Conservation (phyloP, 2,329 filamentous ascomycete genomes). For the Orbilia brochopaga region DNA sequence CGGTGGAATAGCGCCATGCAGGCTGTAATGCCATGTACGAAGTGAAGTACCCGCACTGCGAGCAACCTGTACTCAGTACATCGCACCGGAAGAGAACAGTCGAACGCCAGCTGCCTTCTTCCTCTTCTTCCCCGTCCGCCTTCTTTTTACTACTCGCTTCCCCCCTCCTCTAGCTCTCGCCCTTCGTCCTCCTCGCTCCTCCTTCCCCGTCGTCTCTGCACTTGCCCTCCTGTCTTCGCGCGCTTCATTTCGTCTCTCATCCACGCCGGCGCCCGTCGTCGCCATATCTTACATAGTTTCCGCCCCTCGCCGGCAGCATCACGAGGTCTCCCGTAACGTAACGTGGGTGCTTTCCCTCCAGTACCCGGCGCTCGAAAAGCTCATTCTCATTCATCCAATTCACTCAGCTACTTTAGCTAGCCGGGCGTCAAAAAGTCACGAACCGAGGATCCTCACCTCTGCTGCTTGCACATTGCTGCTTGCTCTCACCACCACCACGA, state of each 20-base stretch:
- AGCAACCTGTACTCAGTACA: neutral
- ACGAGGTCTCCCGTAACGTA: neutral
- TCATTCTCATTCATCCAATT: neutral
- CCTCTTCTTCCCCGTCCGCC: neutral
- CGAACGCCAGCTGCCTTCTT: conserved; percentile 2
- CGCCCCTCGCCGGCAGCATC: conserved; percentile 12
- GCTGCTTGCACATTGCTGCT: too few species aligned
- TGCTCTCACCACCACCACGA: neutral
- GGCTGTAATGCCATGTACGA: conserved; percentile 18
- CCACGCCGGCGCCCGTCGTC: conserved; percentile 16
- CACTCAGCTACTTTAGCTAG: conserved; percentile 11
- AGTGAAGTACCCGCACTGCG: conserved; percentile 20
- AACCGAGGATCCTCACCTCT: conserved; percentile 6
- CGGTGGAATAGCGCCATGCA: conserved; percentile 10
- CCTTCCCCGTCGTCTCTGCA: conserved; percentile 7
- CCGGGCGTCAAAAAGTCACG: conserved; percentile 33
- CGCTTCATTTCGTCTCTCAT: conserved; percentile 17
- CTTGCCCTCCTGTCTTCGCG: conserved; percentile 16
- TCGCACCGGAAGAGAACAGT: neutral
- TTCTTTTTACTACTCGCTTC: conserved; percentile 6
- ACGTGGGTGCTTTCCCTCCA: conserved; percentile 4
- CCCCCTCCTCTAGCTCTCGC: conserved; percentile 7
- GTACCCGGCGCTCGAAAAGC: neutral
- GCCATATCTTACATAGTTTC: conserved; percentile 19
- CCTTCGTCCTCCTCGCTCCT: conserved; percentile 10